Percentiles rank a stretch among this genome's conserved stretches.
Conservation (phyloP, 306 rosid species). For the Dicorynia guianensis region DNA sequence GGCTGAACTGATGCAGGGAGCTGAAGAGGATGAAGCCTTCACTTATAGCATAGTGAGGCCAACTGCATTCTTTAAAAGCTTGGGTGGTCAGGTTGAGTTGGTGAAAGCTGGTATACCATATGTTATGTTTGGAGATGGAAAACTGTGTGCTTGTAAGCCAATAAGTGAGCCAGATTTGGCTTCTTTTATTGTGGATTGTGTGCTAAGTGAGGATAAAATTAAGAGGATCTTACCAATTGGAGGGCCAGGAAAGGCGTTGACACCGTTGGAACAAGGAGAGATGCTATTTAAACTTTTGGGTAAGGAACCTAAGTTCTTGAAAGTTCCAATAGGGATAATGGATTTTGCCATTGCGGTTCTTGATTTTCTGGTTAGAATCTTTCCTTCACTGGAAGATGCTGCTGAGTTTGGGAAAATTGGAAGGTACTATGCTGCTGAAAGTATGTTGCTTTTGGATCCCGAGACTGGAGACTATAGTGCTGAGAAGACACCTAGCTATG, state of each 20-base stretch:
- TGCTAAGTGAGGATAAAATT: conserved; percentile 65
- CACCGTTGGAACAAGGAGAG: conserved; percentile 95
- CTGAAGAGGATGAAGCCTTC: conserved; percentile 60
- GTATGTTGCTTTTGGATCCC: conserved; percentile 88
- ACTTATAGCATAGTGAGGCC: conserved; percentile 91
- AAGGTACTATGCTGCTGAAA: conserved; percentile 96
- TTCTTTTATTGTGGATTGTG: conserved; percentile 88
- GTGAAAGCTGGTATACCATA: conserved; percentile 99
- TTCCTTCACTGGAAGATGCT: conserved; percentile 90
- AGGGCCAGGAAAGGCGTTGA: conserved; percentile 89
- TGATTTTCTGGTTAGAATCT: conserved; percentile 73
- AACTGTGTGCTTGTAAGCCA: conserved; percentile 91
- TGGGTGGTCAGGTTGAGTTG: conserved; percentile 97
- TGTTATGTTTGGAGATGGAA: conserved; percentile 99
- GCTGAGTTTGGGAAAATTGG: conserved; percentile 96
- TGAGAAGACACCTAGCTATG: conserved; percentile 92
- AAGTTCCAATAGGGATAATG: conserved; percentile 93
- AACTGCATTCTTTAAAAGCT: conserved; percentile 96
- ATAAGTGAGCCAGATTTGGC: conserved; percentile 92
- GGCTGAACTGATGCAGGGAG: conserved; percentile 73
- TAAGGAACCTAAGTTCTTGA: conserved; percentile 85
- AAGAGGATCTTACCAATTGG: conserved; percentile 85
- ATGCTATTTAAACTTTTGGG: conserved; percentile 79
- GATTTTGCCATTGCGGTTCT: conserved; percentile 84
- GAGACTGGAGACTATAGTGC: conserved; percentile 90